Evolutionary conservation across 2,329 filamentous ascomycete species (phyloP).

Genomic region (Fusarium sp.): DNA sequence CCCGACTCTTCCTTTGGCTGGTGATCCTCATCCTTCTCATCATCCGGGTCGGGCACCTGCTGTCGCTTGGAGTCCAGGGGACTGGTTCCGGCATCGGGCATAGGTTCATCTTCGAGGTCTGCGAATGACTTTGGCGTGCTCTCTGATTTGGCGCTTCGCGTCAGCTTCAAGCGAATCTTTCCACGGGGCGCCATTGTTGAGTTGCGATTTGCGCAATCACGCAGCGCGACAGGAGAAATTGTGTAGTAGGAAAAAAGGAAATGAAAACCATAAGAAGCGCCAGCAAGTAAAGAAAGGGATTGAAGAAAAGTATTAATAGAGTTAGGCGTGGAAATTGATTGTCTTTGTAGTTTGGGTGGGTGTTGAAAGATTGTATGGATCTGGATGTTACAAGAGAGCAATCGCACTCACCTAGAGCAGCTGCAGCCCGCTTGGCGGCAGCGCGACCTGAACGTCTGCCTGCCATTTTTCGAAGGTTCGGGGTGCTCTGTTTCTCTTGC

Average conservation of each 20-base stretch:
- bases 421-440: constrained; percentile 63
- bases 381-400: constrained; percentile 8
- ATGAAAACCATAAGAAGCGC: not conserved
- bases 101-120: constrained; percentile 50
- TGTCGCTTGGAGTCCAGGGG: constrained; percentile 54
- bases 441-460: constrained; percentile 63
- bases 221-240: constrained; percentile 8
- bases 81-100: constrained; percentile 45
- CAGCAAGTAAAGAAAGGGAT: not conserved
- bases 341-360: not conserved
- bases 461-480: constrained; percentile 42
- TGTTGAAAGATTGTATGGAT: constrained; percentile 16
- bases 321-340: not conserved
- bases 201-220: constrained; percentile 11
- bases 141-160: constrained; percentile 48
- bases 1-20: constrained; percentile 64
- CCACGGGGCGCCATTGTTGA: constrained; percentile 42
- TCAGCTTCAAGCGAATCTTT: constrained; percentile 49
- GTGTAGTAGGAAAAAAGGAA: not conserved
- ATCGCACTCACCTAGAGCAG: constrained; percentile 59
- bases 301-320: not conserved
- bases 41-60: constrained; percentile 49
- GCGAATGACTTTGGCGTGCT: constrained; percentile 55
- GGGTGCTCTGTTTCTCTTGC: constrained; percentile 5
- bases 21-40: constrained; percentile 57